Conservation (phyloP, 768 basidiomycete genomes). For the Tricholoma sp. region DNA sequence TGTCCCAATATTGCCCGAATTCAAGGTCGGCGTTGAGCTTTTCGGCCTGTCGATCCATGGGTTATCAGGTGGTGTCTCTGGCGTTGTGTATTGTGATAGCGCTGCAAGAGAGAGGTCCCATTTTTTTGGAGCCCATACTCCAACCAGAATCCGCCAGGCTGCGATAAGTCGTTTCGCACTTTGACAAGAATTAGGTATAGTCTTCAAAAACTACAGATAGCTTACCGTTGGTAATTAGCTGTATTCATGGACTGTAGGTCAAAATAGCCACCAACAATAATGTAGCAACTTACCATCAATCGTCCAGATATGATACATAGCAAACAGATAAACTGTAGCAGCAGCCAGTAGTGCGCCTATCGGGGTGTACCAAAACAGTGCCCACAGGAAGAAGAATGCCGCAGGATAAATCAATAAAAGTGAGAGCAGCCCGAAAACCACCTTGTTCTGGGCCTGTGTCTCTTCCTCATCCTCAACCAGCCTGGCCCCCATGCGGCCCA, state of each 20-base stretch:
- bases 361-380: constrained; percentile 70
- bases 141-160: constrained; percentile 95
- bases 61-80: constrained; percentile 59
- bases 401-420: constrained; percentile 73
- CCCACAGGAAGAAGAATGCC: constrained; percentile 86
- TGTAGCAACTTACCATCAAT: constrained; percentile 67
- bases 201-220: constrained; percentile 5
- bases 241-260: constrained; percentile 9
- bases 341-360: constrained; percentile 71
- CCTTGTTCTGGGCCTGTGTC: constrained; percentile 95
- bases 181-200: neutral
- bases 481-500: constrained; percentile 70
- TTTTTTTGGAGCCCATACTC: constrained; percentile 83
- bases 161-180: constrained; percentile 86
- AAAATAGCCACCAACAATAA: constrained; percentile 3
- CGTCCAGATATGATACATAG: constrained; percentile 78
- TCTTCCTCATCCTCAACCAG: constrained; percentile 86
- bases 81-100: constrained; percentile 68
- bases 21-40: constrained; percentile 13
- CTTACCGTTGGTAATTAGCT: constrained; percentile 81
- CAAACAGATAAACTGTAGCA: constrained; percentile 68
- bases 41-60: constrained; percentile 61
- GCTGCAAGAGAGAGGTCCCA: constrained; percentile 80
- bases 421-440: constrained; percentile 79
- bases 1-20: constrained; percentile 15